Percentiles rank a stretch among this genome's conserved stretches.
phyloP scores from a whole-genome alignment of 352 stramenopile genomes.

The Phytophthora pistaciae region DNA sequence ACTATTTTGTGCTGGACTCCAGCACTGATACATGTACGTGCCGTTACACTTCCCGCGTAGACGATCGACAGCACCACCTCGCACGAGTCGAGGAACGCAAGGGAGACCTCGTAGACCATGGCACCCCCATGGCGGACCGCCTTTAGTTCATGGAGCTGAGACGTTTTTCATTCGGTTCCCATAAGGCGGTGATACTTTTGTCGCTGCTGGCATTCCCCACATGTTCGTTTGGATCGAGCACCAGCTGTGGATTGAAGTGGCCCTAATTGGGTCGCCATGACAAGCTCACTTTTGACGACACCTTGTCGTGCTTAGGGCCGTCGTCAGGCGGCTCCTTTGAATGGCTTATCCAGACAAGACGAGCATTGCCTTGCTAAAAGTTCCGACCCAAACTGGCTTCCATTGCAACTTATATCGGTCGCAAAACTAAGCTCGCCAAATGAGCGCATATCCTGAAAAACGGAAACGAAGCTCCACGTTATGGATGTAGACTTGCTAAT shows the following conservation, averaged over 20 bases:
- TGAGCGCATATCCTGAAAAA: neutral
- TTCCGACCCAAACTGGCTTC: neutral
- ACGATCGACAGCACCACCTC: neutral
- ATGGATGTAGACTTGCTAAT: no score
- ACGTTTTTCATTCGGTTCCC: constrained; percentile 28
- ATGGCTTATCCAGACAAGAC: neutral
- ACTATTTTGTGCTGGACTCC: neutral
- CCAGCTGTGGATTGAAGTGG: constrained; percentile 5
- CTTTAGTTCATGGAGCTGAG: constrained; percentile 9
- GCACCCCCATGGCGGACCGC: neutral
- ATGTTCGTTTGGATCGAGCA: constrained; percentile 8
- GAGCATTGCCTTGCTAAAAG: neutral
- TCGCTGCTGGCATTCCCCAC: constrained; percentile 2
- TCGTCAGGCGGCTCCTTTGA: no score
- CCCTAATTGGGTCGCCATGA: neutral
- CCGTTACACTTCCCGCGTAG: neutral
- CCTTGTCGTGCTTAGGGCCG: neutral
- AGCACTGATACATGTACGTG: neutral
- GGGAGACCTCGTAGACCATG: neutral
- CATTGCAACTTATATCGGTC: neutral
- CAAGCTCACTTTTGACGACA: neutral
- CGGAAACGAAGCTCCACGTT: neutral
- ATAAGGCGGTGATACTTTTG: constrained; percentile 15
- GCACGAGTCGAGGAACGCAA: neutral
- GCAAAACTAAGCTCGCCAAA: no score